These are phyloP conservation scores for Raffaelea ambrosiae DNA, from an alignment of 2,329 filamentous ascomycete genomes.

Conservation along the genomic window DNA sequence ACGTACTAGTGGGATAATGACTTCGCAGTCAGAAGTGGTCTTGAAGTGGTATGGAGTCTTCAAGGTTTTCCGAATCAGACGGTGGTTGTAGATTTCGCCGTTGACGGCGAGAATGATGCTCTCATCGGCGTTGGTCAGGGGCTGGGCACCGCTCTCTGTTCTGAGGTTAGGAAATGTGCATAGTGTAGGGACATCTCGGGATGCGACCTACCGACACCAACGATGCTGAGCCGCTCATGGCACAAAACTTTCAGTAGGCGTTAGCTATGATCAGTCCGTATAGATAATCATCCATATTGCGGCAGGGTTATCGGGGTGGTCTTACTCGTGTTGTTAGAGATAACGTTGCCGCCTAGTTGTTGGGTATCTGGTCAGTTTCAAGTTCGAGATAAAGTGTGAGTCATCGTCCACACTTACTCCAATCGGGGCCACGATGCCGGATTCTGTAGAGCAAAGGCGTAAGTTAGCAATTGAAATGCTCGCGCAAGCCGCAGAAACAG, in stretches of 20 bases:
- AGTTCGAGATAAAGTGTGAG: conserved; percentile 12
- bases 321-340: conserved; percentile 85
- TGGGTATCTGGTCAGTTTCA: conserved; percentile 3
- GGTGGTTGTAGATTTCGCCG: conserved; percentile 99
- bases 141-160: conserved; percentile 87
- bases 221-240: conserved; percentile 95
- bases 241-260: conserved; percentile 61
- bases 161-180: conserved; percentile 18
- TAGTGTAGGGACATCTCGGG: conserved; percentile 1
- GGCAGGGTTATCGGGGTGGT: conserved; percentile 1
- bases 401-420: conserved; percentile 63
- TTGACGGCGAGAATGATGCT: conserved; percentile 91
- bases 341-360: conserved; percentile 70
- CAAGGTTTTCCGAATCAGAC: conserved; percentile 79
- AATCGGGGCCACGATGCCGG: conserved; percentile 94
- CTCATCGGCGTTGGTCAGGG: conserved; percentile 84
- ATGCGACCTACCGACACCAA: conserved; percentile 74
- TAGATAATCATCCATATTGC: background rate
- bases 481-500: conserved; percentile 12
- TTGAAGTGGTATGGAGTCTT: conserved; percentile 90
- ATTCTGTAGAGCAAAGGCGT: conserved; percentile 46
- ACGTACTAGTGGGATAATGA: conserved; percentile 90
- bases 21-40: conserved; percentile 97
- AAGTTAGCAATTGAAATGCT: background rate
- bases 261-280: conserved; percentile 16